Evolutionary conservation across 2,329 filamentous ascomycete species (phyloP).

Genomic region (Trichoderma arundinaceum): DNA sequence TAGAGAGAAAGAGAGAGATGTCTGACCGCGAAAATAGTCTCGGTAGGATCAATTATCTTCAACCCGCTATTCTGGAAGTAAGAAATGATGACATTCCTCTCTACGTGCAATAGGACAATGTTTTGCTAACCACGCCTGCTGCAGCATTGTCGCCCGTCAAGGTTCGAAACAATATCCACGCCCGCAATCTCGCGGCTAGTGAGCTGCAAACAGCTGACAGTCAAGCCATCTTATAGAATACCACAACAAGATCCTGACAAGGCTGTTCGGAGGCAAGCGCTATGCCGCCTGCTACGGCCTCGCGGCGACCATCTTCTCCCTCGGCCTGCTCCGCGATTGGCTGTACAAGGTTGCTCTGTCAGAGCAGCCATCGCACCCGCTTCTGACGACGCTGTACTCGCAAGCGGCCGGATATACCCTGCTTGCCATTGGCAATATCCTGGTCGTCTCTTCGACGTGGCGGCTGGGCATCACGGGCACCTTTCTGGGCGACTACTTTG

Average conservation of each 20-base stretch:
- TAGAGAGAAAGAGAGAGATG: background rate
- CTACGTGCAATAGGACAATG: background rate
- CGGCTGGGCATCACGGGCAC: slow-evolving; percentile 92
- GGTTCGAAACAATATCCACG: slow-evolving; percentile 53
- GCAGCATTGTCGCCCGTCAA: slow-evolving; percentile 80
- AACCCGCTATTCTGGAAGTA: slow-evolving; percentile 99
- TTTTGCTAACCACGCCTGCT: slow-evolving; percentile 43
- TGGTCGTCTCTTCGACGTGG: slow-evolving; percentile 90
- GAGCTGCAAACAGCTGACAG: slow-evolving; percentile 32
- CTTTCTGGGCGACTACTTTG: slow-evolving; percentile 98
- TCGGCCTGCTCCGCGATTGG: slow-evolving; percentile 86
- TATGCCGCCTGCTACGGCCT: slow-evolving; percentile 87
- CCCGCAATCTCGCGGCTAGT: slow-evolving; percentile 21
- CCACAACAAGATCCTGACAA: slow-evolving; percentile 85
- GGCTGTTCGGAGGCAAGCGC: slow-evolving; percentile 78
- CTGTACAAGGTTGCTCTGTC: slow-evolving; percentile 86
- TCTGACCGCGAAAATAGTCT: slow-evolving; percentile 61
- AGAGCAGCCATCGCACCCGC: slow-evolving; percentile 74
- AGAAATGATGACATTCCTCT: slow-evolving; percentile 47
- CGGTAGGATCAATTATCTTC: slow-evolving; percentile 82
- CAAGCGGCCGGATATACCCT: slow-evolving; percentile 72
- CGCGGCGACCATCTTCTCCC: slow-evolving; percentile 84
- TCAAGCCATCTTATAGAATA: slow-evolving; percentile 68
- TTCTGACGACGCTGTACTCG: slow-evolving; percentile 65
- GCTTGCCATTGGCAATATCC: slow-evolving; percentile 75